phyloP scores from a whole-genome alignment of 2,329 filamentous ascomycete genomes.

The Aspergillus fumigatiaffinis region DNA sequence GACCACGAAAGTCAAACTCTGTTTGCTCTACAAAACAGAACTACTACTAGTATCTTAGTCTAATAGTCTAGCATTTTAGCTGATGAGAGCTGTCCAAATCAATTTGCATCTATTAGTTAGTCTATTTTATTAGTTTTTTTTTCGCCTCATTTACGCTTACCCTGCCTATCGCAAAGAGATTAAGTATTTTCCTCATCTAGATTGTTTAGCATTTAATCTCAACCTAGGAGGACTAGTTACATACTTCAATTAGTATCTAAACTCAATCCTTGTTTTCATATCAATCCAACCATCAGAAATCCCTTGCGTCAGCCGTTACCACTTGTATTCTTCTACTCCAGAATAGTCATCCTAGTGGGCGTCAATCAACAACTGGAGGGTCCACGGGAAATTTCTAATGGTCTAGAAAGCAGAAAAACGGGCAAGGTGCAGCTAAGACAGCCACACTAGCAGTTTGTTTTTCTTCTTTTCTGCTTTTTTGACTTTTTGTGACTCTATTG shows the following conservation, averaged over 20 bases:
- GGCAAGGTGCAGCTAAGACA: constrained; percentile 17
- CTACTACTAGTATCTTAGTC: constrained; percentile 11
- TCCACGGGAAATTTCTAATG: constrained; percentile 15
- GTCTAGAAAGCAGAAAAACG: constrained; percentile 14
- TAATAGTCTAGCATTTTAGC: constrained; percentile 5
- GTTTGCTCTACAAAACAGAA: neutral
- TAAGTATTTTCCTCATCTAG: neutral
- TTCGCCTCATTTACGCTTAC: neutral
- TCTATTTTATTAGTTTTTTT: neutral
- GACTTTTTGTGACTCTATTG: constrained; percentile 6
- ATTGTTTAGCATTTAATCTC: neutral
- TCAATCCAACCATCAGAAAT: constrained; percentile 10
- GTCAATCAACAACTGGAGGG: constrained; percentile 7
- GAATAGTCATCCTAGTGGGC: constrained; percentile 1
- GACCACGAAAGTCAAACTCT: constrained; percentile 13
- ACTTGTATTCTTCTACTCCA: constrained; percentile 10
- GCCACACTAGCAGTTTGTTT: constrained; percentile 19
- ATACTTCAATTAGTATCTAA: constrained; percentile 10
- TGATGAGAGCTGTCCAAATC: constrained; percentile 17
- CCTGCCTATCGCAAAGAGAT: neutral
- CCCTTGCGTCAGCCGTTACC: constrained; percentile 15
- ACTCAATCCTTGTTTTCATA: constrained; percentile 2
- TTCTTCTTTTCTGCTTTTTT: constrained; percentile 10
- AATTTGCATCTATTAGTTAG: constrained; percentile 13
- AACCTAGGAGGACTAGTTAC: constrained; percentile 2